phyloP scores from a whole-genome alignment of 208 protist genomes.

The Trypanosoma cruzi region DNA sequence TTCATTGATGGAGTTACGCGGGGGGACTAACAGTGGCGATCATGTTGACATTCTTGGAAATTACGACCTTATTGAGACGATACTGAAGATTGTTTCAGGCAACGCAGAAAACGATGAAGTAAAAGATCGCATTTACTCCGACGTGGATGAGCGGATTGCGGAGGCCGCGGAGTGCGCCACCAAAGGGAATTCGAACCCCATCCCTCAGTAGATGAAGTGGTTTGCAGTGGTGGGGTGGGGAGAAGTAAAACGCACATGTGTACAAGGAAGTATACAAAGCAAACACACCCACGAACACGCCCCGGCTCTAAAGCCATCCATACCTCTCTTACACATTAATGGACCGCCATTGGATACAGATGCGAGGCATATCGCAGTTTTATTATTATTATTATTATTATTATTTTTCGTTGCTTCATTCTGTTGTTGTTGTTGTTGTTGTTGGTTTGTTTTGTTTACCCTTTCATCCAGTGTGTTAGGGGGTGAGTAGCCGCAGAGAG shows the following conservation, averaged over 20 bases:
- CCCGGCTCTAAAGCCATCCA: too few relatives aligned
- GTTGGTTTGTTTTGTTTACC: constrained; percentile 24
- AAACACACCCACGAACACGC: too few relatives aligned
- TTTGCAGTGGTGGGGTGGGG: background rate
- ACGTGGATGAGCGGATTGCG: constrained; percentile 62
- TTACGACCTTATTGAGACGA: constrained; percentile 73
- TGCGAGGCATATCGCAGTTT: too few relatives aligned
- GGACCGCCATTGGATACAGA: too few relatives aligned
- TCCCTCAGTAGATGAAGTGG: background rate
- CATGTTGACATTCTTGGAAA: constrained; percentile 93
- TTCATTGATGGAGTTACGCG: constrained; percentile 51
- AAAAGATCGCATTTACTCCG: constrained; percentile 64
- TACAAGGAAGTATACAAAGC: background rate
- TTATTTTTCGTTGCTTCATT: background rate
- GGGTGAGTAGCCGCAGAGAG: too few relatives aligned
- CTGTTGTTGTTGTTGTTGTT: constrained; percentile 18
- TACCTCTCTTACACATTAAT: too few relatives aligned
- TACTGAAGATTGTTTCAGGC: constrained; percentile 77
- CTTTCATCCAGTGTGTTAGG: too few relatives aligned
- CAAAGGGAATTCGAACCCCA: constrained; percentile 16
- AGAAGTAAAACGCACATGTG: background rate
- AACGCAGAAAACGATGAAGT: constrained; percentile 45
- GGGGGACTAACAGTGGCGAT: constrained; percentile 59
- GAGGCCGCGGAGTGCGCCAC: constrained; percentile 36
- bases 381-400: too few relatives aligned